Evolutionary conservation across 192 early-diverging fungal species (phyloP), one percentile per base, ranked within the genome.

Genomic region (Coemansia asiatica): DNA sequence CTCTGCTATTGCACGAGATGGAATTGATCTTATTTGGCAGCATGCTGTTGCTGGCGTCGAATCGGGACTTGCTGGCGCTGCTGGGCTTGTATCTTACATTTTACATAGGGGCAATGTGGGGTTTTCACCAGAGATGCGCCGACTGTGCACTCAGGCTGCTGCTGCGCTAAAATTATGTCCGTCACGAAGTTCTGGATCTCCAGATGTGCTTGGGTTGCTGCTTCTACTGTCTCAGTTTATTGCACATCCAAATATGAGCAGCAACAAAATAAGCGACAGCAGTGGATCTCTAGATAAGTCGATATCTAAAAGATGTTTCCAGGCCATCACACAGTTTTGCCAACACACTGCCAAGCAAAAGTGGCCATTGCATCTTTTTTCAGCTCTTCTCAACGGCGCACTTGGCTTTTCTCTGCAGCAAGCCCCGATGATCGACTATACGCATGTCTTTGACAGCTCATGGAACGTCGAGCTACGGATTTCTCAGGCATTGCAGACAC

Each of bases 401-500:
- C 56, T 74, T 29, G 71, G 51, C 0, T 47, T 66, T 40, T 9
- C 51, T 6, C 33, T 6, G 13, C 15, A 0, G 4, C 1, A 21
- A 40, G 55, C 56, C 47, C 13, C 23, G 13, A 21, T 6, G 22
- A 15, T 19, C 60, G 38, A 23, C 8, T 26, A 33, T 26, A 15
- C 35, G 22, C 60, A 35, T 26, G 27, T 75, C 8, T 50, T 62
- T 27, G 73, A 56, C 7, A 25, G 66, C 19, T 46, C 33, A 12
- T 81, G 79, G 79, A 59, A 16, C 56, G 22, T 19, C 3, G 79
- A 81, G 58, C 35, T 76, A 21, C 63, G 64, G n/a, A 64, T 81
- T 58, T 26, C 46, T 13, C 66, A 61, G 2, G 67, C 67, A 1
- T n/a, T 76, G 44, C 63, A 74, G 18, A 33, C 33, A 2, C 61